Conservation (phyloP, 169 alveolate genomes). For the Cryptosporidium parvum region DNA sequence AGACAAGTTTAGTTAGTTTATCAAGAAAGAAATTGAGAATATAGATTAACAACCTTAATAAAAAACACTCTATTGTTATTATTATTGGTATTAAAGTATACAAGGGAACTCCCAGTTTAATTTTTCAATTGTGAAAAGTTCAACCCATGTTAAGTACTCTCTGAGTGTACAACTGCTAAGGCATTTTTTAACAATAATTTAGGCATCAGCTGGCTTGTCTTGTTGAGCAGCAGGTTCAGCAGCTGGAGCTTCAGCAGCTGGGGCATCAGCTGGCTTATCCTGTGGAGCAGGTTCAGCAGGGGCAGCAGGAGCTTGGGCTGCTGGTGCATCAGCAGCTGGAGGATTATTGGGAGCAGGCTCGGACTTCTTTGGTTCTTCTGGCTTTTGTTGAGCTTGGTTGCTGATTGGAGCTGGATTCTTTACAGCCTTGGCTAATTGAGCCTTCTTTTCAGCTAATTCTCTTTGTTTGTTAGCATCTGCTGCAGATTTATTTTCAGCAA, state of each 20-base stretch:
- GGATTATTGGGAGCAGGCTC: background rate
- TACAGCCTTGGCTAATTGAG: conserved; percentile 61
- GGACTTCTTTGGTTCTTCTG: conserved; percentile 46
- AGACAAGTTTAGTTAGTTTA: background rate
- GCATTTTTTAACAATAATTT: background rate
- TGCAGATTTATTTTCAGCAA: conserved; percentile 54
- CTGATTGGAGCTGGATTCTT: conserved; percentile 38
- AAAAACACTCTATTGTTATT: conserved; percentile 17
- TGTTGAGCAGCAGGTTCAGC: background rate
- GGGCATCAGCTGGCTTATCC: conserved; percentile 26
- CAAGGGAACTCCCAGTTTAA: background rate
- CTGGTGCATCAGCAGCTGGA: conserved; percentile 16
- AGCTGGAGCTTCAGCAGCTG: background rate
- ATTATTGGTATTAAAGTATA: background rate
- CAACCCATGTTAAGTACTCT: background rate
- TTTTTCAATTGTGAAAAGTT: background rate
- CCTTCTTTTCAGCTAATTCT: conserved; percentile 68
- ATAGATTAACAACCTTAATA: conserved; percentile 41
- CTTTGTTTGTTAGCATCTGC: conserved; percentile 68
- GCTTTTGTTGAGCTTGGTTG: conserved; percentile 28
- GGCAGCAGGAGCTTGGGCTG: background rate
- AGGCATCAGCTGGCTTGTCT: conserved; percentile 12
- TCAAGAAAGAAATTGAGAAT: background rate
- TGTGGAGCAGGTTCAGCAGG: conserved; percentile 14
- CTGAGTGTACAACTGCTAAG: conserved; percentile 1